These are phyloP conservation scores for Fusarium brevicatenulatum DNA, from an alignment of 2,329 filamentous ascomycete species.

Conservation along the genomic window DNA sequence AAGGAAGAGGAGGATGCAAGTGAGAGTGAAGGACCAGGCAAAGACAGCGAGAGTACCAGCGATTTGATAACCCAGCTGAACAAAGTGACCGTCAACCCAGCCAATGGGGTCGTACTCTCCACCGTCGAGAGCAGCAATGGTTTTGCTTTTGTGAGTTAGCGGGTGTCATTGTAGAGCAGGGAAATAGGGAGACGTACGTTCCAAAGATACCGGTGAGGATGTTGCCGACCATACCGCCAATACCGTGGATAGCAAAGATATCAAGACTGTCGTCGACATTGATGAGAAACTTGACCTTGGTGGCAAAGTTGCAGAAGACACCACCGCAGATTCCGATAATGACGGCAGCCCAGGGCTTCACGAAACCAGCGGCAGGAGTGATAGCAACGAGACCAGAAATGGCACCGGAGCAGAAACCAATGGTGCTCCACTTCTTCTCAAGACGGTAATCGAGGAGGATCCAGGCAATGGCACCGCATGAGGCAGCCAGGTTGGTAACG, in stretches of 20 bases:
- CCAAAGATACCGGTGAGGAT: constrained; percentile 81
- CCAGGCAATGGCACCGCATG: constrained; percentile 84
- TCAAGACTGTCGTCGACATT: constrained; percentile 89
- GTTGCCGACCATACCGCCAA: constrained; percentile 85
- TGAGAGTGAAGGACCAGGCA: constrained; percentile 73
- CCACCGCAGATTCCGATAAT: constrained; percentile 69
- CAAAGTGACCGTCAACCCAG: constrained; percentile 76
- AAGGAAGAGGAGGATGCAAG: constrained; percentile 74
- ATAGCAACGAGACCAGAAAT: constrained; percentile 90
- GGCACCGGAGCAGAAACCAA: constrained; percentile 90
- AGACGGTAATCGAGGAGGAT: constrained; percentile 87
- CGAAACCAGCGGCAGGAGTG: constrained; percentile 83
- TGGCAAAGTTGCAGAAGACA: constrained; percentile 82
- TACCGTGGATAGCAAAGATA: constrained; percentile 88
- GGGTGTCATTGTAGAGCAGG: background rate
- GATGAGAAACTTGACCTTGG: constrained; percentile 80
- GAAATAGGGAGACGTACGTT: constrained; percentile 59
- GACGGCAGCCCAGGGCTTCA: constrained; percentile 72
- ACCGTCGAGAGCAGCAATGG: constrained; percentile 80
- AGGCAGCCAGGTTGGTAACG: constrained; percentile 88
- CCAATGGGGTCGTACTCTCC: constrained; percentile 67
- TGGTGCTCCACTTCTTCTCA: constrained; percentile 93
- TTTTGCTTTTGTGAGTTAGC: constrained; percentile 58
- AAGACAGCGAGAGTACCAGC: constrained; percentile 73
- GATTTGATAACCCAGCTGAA: constrained; percentile 77